A percentile compares a stretch with the other conserved stretches of the same genome.
phyloP scores from a whole-genome alignment of 2,329 filamentous ascomycete species.

The Fusarium pseudoanthophilum region DNA sequence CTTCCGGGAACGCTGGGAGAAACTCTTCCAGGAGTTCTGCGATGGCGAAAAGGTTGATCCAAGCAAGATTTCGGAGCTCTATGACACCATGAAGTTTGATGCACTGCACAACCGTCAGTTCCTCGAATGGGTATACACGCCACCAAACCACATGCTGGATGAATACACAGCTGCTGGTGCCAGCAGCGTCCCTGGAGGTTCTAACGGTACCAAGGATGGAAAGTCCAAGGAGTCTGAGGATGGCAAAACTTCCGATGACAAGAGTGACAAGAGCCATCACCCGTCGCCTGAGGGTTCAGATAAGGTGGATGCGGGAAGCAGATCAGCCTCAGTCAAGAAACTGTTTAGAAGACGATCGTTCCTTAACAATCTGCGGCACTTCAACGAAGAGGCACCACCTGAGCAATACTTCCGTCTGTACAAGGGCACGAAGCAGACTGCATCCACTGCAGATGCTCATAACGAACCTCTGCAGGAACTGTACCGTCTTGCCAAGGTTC shows the following conservation, averaged over 20 bases:
- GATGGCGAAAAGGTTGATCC: constrained; percentile 98
- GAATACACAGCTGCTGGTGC: constrained; percentile 61
- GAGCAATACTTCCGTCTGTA: constrained; percentile 92
- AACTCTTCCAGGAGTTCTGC: constrained; percentile 95
- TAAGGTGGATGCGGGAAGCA: constrained; percentile 53
- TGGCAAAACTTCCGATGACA: constrained; percentile 52
- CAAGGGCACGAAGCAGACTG: constrained; percentile 75
- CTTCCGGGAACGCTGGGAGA: constrained; percentile 98
- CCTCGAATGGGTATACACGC: constrained; percentile 96
- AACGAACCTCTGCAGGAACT: constrained; percentile 91
- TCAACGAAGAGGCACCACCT: constrained; percentile 65
- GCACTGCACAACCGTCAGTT: constrained; percentile 96
- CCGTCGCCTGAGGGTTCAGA: constrained; percentile 51
- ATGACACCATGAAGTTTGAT: constrained; percentile 99
- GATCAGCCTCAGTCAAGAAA: constrained; percentile 52
- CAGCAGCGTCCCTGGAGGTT: constrained; percentile 38
- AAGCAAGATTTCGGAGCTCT: constrained; percentile 97
- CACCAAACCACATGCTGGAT: constrained; percentile 80
- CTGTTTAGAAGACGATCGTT: constrained; percentile 72
- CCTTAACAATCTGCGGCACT: constrained; percentile 63
- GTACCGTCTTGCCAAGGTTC: constrained; percentile 90
- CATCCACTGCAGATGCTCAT: constrained; percentile 81
- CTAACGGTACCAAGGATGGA: constrained; percentile 54
- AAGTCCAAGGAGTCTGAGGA: constrained; percentile 58
- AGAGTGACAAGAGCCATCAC: constrained; percentile 46